These are phyloP conservation scores for Decorospora gaudefroyi DNA, from an alignment of 2,329 filamentous ascomycete species.

Conservation along the genomic window DNA sequence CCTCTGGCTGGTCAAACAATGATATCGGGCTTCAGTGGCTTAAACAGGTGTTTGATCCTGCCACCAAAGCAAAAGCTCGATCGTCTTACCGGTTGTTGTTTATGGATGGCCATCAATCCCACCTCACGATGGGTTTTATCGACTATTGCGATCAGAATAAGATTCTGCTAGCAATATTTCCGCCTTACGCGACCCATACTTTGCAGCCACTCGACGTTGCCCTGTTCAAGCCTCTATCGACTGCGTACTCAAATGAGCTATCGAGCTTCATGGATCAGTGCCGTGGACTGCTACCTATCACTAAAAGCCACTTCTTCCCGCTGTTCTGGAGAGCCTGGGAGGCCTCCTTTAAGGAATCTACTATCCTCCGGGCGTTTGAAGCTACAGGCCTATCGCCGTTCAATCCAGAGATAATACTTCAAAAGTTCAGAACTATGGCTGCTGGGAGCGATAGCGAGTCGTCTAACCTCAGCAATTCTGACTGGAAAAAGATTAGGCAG, in stretches of 20 bases:
- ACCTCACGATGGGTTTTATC: constrained; percentile 6
- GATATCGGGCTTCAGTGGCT: constrained; percentile 13
- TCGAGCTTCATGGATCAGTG: constrained; percentile 2
- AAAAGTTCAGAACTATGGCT: not conserved
- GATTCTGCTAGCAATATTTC: constrained; percentile 12
- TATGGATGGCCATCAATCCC: not conserved
- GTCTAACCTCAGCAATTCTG: not conserved
- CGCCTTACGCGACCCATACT: not conserved
- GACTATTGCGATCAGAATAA: constrained; percentile 15
- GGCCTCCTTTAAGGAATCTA: constrained; percentile 7
- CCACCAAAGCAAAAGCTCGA: constrained; percentile 13
- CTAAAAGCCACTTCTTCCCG: constrained; percentile 6
- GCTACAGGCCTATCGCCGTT: constrained; percentile 12
- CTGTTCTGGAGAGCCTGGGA: constrained; percentile 10
- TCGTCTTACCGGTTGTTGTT: constrained; percentile 2
- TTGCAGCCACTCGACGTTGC: constrained; percentile 3
- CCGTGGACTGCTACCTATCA: not conserved
- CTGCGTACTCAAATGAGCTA: not conserved
- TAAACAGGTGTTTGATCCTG: constrained; percentile 17
- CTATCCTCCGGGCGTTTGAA: constrained; percentile 7
- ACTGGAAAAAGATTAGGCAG: not conserved
- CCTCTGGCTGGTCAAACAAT: constrained; percentile 16
- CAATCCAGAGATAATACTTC: not conserved
- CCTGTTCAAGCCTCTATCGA: constrained; percentile 1
- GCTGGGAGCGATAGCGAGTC: not conserved